A percentile compares a stretch with the other conserved stretches of the same genome.
Conservation (phyloP, 768 basidiomycete genomes). For the Multifurca ochricompacta region DNA sequence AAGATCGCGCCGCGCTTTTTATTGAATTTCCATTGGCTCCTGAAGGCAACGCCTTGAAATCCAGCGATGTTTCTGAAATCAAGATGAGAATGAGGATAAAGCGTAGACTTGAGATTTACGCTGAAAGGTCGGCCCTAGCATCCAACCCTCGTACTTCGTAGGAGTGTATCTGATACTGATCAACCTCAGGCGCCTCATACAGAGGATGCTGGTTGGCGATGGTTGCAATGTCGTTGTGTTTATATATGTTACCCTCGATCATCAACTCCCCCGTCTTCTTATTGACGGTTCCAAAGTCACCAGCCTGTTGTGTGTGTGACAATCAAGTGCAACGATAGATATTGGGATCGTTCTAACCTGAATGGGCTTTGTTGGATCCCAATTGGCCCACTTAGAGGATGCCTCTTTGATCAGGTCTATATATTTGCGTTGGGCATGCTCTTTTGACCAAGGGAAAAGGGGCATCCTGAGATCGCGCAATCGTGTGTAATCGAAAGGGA, state of each 20-base stretch:
- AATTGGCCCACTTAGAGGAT: constrained; percentile 4
- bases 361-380: constrained; percentile 1
- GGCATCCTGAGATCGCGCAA: background rate
- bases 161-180: constrained; percentile 5
- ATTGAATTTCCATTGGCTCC: constrained; percentile 2
- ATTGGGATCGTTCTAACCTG: background rate
- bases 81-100: background rate
- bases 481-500: background rate
- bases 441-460: background rate
- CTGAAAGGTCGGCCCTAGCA: background rate
- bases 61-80: background rate
- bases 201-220: background rate
- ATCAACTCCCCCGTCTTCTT: background rate
- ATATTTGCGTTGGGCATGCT: constrained; percentile 10
- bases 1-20: constrained; percentile 9
- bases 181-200: background rate
- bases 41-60: background rate
- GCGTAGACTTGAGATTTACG: background rate
- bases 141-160: background rate
- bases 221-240: background rate
- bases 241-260: constrained; percentile 12
- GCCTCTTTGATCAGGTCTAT: constrained; percentile 6
- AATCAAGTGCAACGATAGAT: background rate
- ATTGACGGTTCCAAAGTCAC: constrained; percentile 6
- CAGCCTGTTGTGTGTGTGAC: background rate